phyloP scores from a whole-genome alignment of 225 moss, liverwort and hornwort genomes.

The Physcomitrium patens region DNA sequence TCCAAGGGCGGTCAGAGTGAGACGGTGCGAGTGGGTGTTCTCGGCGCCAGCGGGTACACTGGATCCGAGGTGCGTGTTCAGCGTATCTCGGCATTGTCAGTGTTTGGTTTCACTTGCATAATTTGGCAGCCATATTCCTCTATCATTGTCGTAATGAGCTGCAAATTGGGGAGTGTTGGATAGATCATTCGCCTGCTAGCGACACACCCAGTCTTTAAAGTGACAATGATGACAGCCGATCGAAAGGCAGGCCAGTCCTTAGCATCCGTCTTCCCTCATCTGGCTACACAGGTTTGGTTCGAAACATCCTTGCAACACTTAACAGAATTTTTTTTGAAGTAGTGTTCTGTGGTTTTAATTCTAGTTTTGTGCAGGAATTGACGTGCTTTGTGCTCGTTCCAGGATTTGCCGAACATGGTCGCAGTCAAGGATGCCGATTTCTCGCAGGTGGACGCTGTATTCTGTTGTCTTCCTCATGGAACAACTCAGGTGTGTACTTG shows the following conservation, averaged over 20 bases:
- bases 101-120: too few relatives aligned
- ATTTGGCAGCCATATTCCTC: too few relatives aligned
- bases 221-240: slow-evolving; percentile 91
- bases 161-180: slow-evolving; percentile 13
- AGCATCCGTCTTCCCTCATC: slow-evolving; percentile 82
- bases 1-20: slow-evolving; percentile 37
- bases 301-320: neutral
- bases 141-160: neutral
- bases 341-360: neutral
- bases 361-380: neutral
- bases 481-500: slow-evolving; percentile 60
- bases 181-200: slow-evolving; percentile 84
- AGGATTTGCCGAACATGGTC: slow-evolving; percentile 76
- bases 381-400: slow-evolving; percentile 14
- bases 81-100: too few relatives aligned
- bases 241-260: slow-evolving; percentile 90
- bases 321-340: neutral
- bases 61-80: slow-evolving; percentile 66
- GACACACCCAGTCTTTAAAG: slow-evolving; percentile 73
- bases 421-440: slow-evolving; percentile 84
- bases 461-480: slow-evolving; percentile 83
- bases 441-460: slow-evolving; percentile 71
- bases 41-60: slow-evolving; percentile 80
- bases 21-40: slow-evolving; percentile 67
- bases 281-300: slow-evolving; percentile 65